Evolutionary conservation across 2,329 filamentous ascomycete genomes (phyloP), one percentile per base, ranked within the genome.

Genomic region (Purpureocillium takamizusanense): DNA sequence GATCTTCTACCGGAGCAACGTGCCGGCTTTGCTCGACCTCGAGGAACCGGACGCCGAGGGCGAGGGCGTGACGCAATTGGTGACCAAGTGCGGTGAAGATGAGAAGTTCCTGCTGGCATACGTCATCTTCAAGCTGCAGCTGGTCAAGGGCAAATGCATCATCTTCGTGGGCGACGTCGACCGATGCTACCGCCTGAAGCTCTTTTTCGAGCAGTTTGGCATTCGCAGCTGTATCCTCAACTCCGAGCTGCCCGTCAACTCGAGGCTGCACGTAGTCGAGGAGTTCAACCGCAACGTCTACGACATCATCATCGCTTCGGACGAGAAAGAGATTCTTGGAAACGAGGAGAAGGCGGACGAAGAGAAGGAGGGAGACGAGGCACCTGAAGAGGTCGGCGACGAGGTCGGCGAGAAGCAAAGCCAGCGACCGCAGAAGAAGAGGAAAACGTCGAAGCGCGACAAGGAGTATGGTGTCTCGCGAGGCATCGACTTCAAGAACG

Each of bases 281-380:
- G 88, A 97, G 59, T 98, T 98, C 65, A 98, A 97, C 67, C 85
- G 86, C 62, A 86, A 86, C 38, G 81, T 97, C 7, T 98, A 98
- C 70, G 90, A 98, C 52, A 95, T 97, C 45, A 89, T 98, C 49
- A 95, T 98, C 51, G 92, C 92, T 1, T 89, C 87, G 1, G 92
- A 98, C 51, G 89, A 95, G 56, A 83, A 85, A 47, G 88, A 94
- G 55, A 76, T 94, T 10, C 60, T 95, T 10, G 87, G 84, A 11
- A 73, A 78, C 15, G 77, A 81, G 38, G 68, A 71, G 7, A 55
- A 63, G 42, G 51, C 57, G 28, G 54, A 60, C 14, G 56, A 60
- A 17, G 61, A 63, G 15, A 62, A 65, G 28, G 55, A 54, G 29
- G 52, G 69, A 51, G 54, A 66, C 52, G 58, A 72, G 61, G 54